Evolutionary conservation across 2,329 filamentous ascomycete species (phyloP).

Genomic region (Aspergillus sp.): DNA sequence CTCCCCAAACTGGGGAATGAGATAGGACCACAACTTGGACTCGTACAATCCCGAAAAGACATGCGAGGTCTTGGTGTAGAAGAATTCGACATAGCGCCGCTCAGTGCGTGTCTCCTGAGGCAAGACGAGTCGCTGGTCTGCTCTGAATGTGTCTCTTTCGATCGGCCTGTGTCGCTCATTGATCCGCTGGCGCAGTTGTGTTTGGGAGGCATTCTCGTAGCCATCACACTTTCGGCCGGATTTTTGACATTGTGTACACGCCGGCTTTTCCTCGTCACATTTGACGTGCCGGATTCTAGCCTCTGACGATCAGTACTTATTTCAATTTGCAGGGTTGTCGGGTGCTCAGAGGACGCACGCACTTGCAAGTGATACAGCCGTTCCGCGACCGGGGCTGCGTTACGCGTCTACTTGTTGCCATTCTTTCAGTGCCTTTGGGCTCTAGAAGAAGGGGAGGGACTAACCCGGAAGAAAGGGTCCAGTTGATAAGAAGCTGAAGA

Average conservation of each 20-base stretch:
- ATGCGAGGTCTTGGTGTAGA: slow-evolving; percentile 41
- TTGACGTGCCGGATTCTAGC: slow-evolving; percentile 56
- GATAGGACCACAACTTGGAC: slow-evolving; percentile 29
- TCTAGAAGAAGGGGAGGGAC: not conserved
- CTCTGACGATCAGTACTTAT: not conserved
- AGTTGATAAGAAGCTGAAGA: too few species aligned
- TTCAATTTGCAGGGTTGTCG: not conserved
- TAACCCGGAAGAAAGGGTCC: not conserved
- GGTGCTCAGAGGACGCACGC: slow-evolving; percentile 18
- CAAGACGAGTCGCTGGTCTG: slow-evolving; percentile 20
- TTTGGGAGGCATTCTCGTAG: slow-evolving; percentile 38
- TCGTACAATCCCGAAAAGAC: slow-evolving; percentile 46
- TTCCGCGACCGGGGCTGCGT: slow-evolving; percentile 13
- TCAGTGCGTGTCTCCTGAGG: slow-evolving; percentile 30
- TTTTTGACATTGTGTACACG: slow-evolving; percentile 54
- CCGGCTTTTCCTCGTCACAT: slow-evolving; percentile 57
- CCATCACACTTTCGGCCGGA: slow-evolving; percentile 60
- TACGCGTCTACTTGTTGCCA: not conserved
- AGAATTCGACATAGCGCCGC: slow-evolving; percentile 41
- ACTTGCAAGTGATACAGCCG: slow-evolving; percentile 59
- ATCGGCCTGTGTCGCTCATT: not conserved
- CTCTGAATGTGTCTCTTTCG: slow-evolving; percentile 2
- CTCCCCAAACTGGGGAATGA: slow-evolving; percentile 49
- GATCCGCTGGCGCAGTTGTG: slow-evolving; percentile 11
- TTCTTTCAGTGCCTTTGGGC: not conserved